Evolutionary conservation across 345 rosid genomes (phyloP).

Genomic region (Moricandia arvensis): DNA sequence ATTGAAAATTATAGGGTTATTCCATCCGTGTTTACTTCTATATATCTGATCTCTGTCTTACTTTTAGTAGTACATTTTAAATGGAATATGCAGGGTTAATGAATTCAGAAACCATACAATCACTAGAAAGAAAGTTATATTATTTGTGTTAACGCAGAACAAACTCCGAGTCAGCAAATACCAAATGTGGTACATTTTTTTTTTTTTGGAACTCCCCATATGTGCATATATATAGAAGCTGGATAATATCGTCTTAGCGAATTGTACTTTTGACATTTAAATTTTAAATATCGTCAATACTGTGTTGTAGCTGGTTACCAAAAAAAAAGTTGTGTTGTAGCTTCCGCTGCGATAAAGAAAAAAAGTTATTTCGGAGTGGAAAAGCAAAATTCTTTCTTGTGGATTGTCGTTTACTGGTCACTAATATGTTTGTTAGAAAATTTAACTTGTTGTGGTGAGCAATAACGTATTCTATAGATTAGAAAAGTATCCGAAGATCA

Average conservation of each 20-base stretch:
- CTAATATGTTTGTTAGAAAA: background rate
- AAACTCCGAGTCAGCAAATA: constrained; percentile 10
- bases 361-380: constrained; percentile 12
- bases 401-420: constrained; percentile 30
- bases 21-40: too few relatives aligned
- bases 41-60: background rate
- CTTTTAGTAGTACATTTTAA: background rate
- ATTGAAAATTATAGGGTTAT: too few relatives aligned
- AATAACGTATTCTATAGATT: constrained; percentile 1
- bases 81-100: background rate
- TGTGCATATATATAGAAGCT: background rate
- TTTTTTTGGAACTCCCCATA: too few relatives aligned
- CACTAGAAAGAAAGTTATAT: constrained; percentile 12
- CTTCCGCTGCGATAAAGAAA: constrained; percentile 18
- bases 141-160: background rate
- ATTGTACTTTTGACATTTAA: background rate
- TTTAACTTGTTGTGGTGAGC: constrained; percentile 8
- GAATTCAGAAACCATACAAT: background rate
- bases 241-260: background rate
- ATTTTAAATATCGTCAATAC: background rate
- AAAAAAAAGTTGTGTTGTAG: constrained; percentile 15
- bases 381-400: constrained; percentile 14
- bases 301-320: too few relatives aligned
- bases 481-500: too few relatives aligned
- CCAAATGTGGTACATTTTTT: background rate